phyloP scores from a whole-genome alignment of 2,329 filamentous ascomycete species.

The Sporothrix globosa region DNA sequence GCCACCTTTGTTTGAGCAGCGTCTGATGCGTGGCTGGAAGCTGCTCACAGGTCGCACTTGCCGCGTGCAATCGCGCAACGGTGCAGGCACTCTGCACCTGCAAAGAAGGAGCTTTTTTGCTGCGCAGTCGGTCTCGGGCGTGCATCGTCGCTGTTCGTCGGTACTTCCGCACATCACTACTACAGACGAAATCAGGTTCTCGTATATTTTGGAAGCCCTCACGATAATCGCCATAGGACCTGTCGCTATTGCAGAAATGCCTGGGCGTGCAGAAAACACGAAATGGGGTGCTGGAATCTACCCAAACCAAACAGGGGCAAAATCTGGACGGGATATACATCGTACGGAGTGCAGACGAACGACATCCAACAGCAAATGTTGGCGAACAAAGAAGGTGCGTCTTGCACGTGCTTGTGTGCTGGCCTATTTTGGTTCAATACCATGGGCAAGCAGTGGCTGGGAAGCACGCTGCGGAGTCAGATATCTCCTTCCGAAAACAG shows the following conservation, averaged over 20 bases:
- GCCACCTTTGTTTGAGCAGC: constrained; percentile 23
- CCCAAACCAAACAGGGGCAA: neutral
- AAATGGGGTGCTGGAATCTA: neutral
- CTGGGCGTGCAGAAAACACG: constrained; percentile 16
- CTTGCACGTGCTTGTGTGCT: neutral
- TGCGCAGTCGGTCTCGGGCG: neutral
- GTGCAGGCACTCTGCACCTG: neutral
- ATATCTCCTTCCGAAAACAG: constrained; percentile 2
- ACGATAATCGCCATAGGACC: constrained; percentile 19
- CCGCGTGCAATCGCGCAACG: constrained; percentile 3
- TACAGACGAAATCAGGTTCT: neutral
- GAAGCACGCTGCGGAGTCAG: neutral
- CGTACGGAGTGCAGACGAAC: constrained; percentile 12
- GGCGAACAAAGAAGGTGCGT: neutral
- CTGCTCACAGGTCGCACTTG: constrained; percentile 12
- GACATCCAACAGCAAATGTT: neutral
- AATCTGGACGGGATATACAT: neutral
- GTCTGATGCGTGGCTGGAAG: constrained; percentile 26
- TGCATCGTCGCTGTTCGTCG: neutral
- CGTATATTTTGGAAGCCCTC: neutral
- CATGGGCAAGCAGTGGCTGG: neutral
- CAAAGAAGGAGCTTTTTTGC: neutral
- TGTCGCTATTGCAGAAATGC: constrained; percentile 23
- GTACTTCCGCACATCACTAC: constrained; percentile 6
- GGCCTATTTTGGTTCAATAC: neutral